Conservation (phyloP, 768 basidiomycete species). For the Pholiota molesta region DNA sequence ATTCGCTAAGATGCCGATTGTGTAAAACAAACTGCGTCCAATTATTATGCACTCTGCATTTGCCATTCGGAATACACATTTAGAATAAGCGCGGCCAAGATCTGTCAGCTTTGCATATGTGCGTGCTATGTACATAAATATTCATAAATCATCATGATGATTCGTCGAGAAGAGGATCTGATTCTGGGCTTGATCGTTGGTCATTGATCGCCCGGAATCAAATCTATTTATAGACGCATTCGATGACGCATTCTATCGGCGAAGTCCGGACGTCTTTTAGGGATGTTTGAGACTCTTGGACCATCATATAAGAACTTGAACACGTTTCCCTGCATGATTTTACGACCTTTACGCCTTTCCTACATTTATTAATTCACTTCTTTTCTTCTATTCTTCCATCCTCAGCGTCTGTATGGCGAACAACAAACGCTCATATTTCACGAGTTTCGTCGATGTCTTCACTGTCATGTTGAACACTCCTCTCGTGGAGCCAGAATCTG, state of each 20-base stretch:
- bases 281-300: not conserved
- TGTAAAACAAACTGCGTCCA: no score
- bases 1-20: no score
- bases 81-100: no score
- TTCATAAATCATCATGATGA: no score
- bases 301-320: not conserved
- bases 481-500: constrained; percentile 31
- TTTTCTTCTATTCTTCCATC: constrained; percentile 5
- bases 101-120: no score
- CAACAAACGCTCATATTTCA: constrained; percentile 14
- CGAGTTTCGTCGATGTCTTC: constrained; percentile 29
- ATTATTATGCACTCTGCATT: no score
- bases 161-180: no score
- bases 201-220: not conserved
- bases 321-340: not conserved
- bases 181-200: not conserved
- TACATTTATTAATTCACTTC: no score
- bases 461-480: constrained; percentile 39
- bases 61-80: no score
- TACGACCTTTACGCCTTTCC: not conserved
- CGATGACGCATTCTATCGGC: not conserved
- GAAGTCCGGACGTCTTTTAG: not conserved
- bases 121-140: no score
- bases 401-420: not conserved
- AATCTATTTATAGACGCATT: not conserved